Conservation (phyloP, 1,139 yeast species). For the Pichia sp. region DNA sequence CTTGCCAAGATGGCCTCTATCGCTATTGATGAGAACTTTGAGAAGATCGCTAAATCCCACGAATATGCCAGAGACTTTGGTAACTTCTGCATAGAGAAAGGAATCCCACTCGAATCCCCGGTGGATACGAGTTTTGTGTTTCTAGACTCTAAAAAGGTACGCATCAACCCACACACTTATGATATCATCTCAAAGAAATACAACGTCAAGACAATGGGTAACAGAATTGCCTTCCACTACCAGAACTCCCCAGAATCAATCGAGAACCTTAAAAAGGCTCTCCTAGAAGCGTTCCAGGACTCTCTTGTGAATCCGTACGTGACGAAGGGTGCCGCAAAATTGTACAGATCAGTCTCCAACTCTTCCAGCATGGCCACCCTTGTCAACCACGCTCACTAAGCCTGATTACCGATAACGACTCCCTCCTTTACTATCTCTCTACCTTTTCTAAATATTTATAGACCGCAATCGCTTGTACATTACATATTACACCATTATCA, state of each 20-base stretch:
- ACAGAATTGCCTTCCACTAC: constrained; percentile 72
- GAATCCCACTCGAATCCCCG: constrained; percentile 61
- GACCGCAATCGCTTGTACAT: no score
- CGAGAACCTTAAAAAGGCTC: constrained; percentile 54
- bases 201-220: constrained; percentile 64
- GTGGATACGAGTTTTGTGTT: constrained; percentile 86
- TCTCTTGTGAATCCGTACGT: constrained; percentile 27
- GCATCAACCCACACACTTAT: constrained; percentile 52
- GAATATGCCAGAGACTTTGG: constrained; percentile 63
- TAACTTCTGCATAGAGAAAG: constrained; percentile 45
- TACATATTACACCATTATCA: no score
- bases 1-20: constrained; percentile 73
- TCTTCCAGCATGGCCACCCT: constrained; percentile 8
- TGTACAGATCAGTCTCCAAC: constrained; percentile 20
- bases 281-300: constrained; percentile 50
- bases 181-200: constrained; percentile 43
- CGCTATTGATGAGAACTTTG: constrained; percentile 72
- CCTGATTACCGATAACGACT: no score
- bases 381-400: no score
- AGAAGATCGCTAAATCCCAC: constrained; percentile 52
- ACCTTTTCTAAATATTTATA: no score
- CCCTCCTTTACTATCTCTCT: no score
- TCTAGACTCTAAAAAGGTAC: constrained; percentile 53
- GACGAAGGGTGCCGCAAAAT: constrained; percentile 20
- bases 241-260: constrained; percentile 64